Percentiles rank a stretch among this genome's conserved stretches.
Conservation (phyloP, 257 asterid species). For the Marsdenia floribunda region DNA sequence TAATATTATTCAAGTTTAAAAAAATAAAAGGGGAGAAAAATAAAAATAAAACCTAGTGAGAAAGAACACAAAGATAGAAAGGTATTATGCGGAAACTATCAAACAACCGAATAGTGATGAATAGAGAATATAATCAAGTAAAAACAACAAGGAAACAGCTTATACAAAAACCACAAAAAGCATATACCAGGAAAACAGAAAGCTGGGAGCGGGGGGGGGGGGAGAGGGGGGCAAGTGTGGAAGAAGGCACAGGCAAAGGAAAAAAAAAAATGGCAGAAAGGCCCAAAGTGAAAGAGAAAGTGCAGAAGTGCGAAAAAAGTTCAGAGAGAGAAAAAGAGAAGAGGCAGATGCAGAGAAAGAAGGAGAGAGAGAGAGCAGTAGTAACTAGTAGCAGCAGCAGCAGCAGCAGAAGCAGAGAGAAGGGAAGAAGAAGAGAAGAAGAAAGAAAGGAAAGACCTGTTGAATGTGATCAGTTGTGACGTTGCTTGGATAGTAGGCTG, state of each 20-base stretch:
- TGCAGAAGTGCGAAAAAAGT: constrained; percentile 3
- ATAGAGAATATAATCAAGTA: neutral
- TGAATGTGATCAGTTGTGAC: constrained; percentile 99
- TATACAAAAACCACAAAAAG: constrained; percentile 16
- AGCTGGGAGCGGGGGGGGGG: constrained; percentile 3
- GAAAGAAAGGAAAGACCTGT: constrained; percentile 47
- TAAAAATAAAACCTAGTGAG: neutral
- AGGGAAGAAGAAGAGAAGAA: neutral
- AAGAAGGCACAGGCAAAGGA: neutral
- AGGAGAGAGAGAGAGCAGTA: neutral
- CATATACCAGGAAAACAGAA: constrained; percentile 19
- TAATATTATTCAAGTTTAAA: no score
- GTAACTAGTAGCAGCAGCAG: constrained; percentile 7
- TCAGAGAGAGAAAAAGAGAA: constrained; percentile 1
- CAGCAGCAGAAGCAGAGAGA: neutral
- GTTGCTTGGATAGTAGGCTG: constrained; percentile 92
- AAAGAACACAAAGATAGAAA: neutral
- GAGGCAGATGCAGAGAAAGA: constrained; percentile 3
- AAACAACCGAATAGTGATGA: neutral
- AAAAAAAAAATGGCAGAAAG: constrained; percentile 11
- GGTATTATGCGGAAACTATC: neutral
- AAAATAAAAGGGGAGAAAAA: no score
- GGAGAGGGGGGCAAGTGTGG: constrained; percentile 18
- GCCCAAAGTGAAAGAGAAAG: neutral
- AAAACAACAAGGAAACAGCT: constrained; percentile 6